Base-by-base conservation (phyloP, 2,329 filamentous ascomycete species). In the Aspergillus sp. region DNA sequence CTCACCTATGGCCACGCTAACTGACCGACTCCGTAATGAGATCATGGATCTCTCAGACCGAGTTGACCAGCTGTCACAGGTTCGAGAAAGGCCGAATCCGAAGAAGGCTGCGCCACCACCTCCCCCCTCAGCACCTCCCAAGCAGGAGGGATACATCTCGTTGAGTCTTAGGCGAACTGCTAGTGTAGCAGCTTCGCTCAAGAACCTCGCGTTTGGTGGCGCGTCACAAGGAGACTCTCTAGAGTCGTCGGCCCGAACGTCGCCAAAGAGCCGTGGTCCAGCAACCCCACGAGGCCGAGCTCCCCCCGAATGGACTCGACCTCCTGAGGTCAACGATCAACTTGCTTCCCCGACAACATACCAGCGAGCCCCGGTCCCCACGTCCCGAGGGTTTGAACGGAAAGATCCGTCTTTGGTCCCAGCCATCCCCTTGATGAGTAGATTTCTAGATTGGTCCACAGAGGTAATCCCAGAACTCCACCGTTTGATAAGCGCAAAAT, bases 371-470 rank as follows among this genome's bases (percentile, higher is more conserved):
- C 86, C 85, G 60, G 86, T 91, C 61, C 93, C 95, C 1, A 83
- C 87, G n/a, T 92, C 92, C 3, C 88, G 90, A 11, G 85, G 87
- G 0, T 96, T 90, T 68, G 78, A 85, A 62, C 79, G 85, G 51
- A 84, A 88, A 57, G 82, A 87, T 59, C 72, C 85, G 31, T 79
- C 82, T 1, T 79, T 85, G 53, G 66, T 79, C 9, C 88, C 90
- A 1, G 75, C 74, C 12, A 82, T 98, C 27, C 95, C 95, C 1
- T 74, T 99, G 17, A 84, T 84, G 59, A 96, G 92, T 71, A 87
- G 84, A 8, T 96, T 98, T 74, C 82, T 96, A 62, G 91, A 96
- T 62, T 99, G 93, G 93, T 96, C 93, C 4, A 92, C 95, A 45
- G 93, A 93, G 73, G 79, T 80, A 77, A 70, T 69, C 56, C 50